Base-by-base conservation (phyloP, 176 grass and related monocot species). In the Phyllostachys edulis region DNA sequence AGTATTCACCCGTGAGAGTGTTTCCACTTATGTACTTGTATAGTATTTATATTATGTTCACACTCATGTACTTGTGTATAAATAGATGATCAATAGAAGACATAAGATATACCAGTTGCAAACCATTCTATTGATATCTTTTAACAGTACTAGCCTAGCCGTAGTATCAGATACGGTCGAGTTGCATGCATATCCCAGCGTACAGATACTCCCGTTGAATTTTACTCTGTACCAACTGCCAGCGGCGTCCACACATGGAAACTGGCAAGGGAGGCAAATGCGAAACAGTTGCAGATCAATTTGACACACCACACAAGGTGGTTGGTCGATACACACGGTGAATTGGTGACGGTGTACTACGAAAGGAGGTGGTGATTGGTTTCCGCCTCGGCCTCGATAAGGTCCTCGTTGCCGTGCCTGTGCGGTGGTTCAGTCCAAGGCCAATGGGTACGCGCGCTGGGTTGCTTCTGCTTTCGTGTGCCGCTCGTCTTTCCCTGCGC, bases 401-500 rank as follows among this genome's bases (percentile, higher is more conserved):
- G 47, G 50, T 78, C 14, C 23, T 59, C 75, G 51, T 26, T 78
- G 42, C 54, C 0, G 40, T 63, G 75, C 23, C 9, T 23, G 21
- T 4, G 57, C n/a, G 57, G 57, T 2, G 57, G n/a, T 24, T 9
- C n/a, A 24, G 57, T 1, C 54, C 56, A 24, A 78, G 59, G 59
- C 64, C 64, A 39, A 20, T 18, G 14, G 23, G 1, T 24, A 38
- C 39, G 36, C 36, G 47, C n/a, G 72, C 27, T 49, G 34, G 50
- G 17, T 51, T 68, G 41, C 59, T 9, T 82, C 55, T 82, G 68
- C 80, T 89, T 89, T 86, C 90, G 73, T 89, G 90, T 80, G 65
- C 60, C 67, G 67, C 78, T 92, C 77, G 59, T 84, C 73, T 86
- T 89, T 86, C 72, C 66, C 86, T 71, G 90, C 39, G 47, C 49